A percentile compares a stretch with the other conserved stretches of the same genome.
Evolutionary conservation across 164 flowering plant genomes (phyloP).

Genomic region (Euptelea pleiosperma): DNA sequence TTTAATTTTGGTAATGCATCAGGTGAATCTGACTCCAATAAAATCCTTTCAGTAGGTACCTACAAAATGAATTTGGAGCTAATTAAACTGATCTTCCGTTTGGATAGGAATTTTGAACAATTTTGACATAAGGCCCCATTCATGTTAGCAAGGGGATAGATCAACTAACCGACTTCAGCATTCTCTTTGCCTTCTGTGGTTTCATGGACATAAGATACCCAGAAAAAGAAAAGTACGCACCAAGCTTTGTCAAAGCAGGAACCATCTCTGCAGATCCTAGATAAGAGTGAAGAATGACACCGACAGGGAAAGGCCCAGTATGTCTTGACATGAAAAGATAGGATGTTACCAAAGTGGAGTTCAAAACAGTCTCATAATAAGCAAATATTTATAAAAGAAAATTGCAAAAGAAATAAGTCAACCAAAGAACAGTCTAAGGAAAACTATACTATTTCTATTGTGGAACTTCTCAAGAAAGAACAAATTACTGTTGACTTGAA

Average conservation of each 20-base stretch:
- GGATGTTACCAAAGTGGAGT: slow-evolving; percentile 5
- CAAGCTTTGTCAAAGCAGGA: slow-evolving; percentile 74
- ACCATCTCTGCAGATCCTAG: slow-evolving; percentile 98
- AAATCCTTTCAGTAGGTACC: slow-evolving; percentile 65
- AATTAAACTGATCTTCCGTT: not conserved
- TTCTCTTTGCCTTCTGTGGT: slow-evolving; percentile 72
- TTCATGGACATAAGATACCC: slow-evolving; percentile 77
- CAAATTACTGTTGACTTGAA: no score
- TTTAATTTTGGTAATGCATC: slow-evolving; percentile 74
- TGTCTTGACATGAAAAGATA: slow-evolving; percentile 24
- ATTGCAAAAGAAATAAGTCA: not conserved
- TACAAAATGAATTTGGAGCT: slow-evolving; percentile 18
- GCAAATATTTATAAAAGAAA: not conserved
- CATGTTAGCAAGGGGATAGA: not conserved
- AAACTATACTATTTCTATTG: not conserved
- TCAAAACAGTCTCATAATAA: not conserved
- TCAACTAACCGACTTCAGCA: slow-evolving; percentile 59
- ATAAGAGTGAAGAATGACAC: slow-evolving; percentile 87
- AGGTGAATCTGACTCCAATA: slow-evolving; percentile 65
- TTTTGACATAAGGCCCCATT: not conserved
- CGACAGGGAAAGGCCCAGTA: slow-evolving; percentile 85
- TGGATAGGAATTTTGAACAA: not conserved
- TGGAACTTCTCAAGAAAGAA: not conserved
- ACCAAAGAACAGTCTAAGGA: not conserved
- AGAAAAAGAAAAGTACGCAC: slow-evolving; percentile 96